Base-by-base conservation (phyloP, 371 early-diverging fungal species). In the Mucor racemosus region DNA sequence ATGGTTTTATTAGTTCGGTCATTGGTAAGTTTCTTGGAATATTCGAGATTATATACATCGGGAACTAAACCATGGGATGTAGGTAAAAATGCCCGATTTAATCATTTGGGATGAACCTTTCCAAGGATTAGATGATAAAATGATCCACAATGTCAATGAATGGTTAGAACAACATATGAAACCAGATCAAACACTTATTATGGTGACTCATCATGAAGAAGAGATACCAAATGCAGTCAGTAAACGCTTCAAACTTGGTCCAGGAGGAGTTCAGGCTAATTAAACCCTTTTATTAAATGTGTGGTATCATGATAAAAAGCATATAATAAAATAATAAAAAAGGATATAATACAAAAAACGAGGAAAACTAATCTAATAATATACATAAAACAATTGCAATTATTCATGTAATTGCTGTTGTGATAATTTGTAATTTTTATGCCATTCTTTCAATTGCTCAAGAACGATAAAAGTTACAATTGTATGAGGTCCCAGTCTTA, bases 401-500 rank as follows among this genome's bases (percentile, higher is more conserved):
- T 50, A 50, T 26, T 50, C 50, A 5, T 50, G 19, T 26, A 42
- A 40, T 39, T n/a, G 21, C 8, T 35, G 55, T 3, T 55, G 55
- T 35, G 35, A 34, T 55, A 55, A n/a, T 35, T 55, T 55, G 11
- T 55, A 55, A 15, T 7, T 14, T 34, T 70, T 60, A 14, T 69
- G 69, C 76, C 73, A 76, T 39, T 64, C 64, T 59, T 80, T 83
- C 21, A 92, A 76, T 70, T 92, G 88, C 70, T 95, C 95, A 19
- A 95, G 81, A 21, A 94, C 88, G 59, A 94, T 85, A 73, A 95
- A 95, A 1, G 95, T 94, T 19, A 94, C 85, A 48, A 94, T 90
- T 26, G 95, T 94, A 66, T 95, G 95, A 21, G 95, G 95, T 4
- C 93, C 94, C 15, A 94, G 82, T 61, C 94, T 84, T 54, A 90